Evolutionary conservation across 2,329 filamentous ascomycete species (phyloP).

Genomic region (Fusarium sp.): DNA sequence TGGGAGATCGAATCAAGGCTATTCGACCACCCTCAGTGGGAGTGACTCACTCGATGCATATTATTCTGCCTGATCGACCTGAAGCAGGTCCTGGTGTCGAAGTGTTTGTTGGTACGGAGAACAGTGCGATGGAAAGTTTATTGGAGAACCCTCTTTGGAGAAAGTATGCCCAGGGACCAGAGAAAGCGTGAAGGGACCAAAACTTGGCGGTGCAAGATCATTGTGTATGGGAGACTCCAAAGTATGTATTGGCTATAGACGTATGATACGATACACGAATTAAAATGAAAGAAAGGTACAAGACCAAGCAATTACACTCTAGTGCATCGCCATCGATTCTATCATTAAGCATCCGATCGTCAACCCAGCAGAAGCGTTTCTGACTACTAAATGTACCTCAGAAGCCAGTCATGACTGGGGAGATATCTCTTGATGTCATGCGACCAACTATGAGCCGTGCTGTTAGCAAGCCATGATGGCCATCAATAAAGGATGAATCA

Average conservation of each 20-base stretch:
- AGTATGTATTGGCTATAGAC: accelerated
- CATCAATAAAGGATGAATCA: background rate
- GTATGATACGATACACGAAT: background rate
- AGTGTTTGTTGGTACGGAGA: conserved; percentile 2
- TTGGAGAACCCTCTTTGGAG: background rate
- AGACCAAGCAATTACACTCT: background rate
- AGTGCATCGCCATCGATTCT: no score
- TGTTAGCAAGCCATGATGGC: accelerated
- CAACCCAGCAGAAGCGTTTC: no score
- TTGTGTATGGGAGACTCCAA: no score
- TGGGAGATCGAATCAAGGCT: background rate
- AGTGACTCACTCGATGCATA: conserved; percentile 11
- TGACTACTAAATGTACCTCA: no score
- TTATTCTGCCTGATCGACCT: background rate
- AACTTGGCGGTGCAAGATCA: accelerated
- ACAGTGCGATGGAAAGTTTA: background rate
- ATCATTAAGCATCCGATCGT: no score
- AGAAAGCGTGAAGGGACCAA: background rate
- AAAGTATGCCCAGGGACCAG: background rate
- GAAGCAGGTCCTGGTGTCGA: conserved; percentile 6
- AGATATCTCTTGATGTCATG: background rate
- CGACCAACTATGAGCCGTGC: no score
- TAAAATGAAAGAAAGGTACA: background rate
- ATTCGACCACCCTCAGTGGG: background rate
- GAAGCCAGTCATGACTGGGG: no score